Evolutionary conservation across 2,329 filamentous ascomycete genomes (phyloP), one percentile per base, ranked within the genome.

Genomic region (Talaromyces rugulosus): DNA sequence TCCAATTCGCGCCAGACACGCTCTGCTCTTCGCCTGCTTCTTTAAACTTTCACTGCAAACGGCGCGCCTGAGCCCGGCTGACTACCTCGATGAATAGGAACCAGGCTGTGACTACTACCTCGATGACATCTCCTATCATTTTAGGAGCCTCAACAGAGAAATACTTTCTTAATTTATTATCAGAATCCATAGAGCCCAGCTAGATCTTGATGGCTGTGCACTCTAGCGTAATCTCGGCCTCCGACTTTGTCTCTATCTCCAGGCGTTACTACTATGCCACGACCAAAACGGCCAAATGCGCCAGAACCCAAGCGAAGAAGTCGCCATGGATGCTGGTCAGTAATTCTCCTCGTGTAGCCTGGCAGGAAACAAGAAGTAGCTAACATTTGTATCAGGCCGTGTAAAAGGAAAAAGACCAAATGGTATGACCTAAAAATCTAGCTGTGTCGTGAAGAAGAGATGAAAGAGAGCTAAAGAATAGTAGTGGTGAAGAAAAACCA

Each of bases 331-430:
- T 90, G 87, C 73, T 89, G 87, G 87, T 87, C 75, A 75, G 79
- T 68, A 53, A n/a, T 23, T 27, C 23, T 12, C 18, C 8, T 42
- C 47, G 18, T 9, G 30, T 53, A 53, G 27, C 6, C 30, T 40
- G 62, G 27, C 30, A 55, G 28, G 33, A 12, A 16, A 5, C 9
- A 50, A 23, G 28, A 58, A 28, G 50, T 52, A 53, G 33, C 56
- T 59, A 33, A 44, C 56, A 50, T 12, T 5, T 44, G 56, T 14
- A 28, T 11, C 64, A 91, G 89, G 88, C 89, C 89, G 12, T 93
- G 90, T 79, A 93, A 93, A 78, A 84, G 84, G 65, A 84, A 89
- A 64, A 94, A 90, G 74, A 85, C 90, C 65, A 93, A 93, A 80
- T 94, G 90, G 82, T 83, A 78, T 71, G 69, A 65, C 34, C 18